phyloP scores from a whole-genome alignment of 768 basidiomycete genomes.

The Rhizopogon vesiculosus region DNA sequence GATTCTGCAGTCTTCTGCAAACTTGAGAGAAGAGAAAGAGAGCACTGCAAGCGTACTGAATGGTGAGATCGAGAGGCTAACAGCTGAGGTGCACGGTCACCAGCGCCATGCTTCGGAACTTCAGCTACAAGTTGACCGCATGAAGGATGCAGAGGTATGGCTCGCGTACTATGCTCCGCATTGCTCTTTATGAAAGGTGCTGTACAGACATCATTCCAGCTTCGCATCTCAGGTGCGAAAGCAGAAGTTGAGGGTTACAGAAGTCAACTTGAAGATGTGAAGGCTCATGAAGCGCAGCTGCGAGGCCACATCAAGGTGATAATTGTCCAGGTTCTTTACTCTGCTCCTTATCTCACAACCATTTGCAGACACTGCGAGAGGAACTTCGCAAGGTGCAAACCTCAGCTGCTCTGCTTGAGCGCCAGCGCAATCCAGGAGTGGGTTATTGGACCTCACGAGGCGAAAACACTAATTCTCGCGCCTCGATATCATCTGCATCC shows the following conservation, averaged over 20 bases:
- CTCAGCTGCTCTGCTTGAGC: constrained; percentile 84
- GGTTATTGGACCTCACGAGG: constrained; percentile 78
- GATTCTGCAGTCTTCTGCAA: constrained; percentile 51
- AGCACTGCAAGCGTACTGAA: constrained; percentile 45
- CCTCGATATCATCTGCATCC: constrained; percentile 39
- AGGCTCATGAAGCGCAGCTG: constrained; percentile 63
- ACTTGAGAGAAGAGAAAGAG: constrained; percentile 57
- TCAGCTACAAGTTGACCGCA: constrained; percentile 40
- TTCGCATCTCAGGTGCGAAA: constrained; percentile 44
- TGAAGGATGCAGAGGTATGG: constrained; percentile 61
- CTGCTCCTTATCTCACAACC: constrained; percentile 3
- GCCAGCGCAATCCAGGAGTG: constrained; percentile 88
- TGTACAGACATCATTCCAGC: constrained; percentile 37
- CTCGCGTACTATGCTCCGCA: not conserved
- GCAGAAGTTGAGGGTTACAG: constrained; percentile 51
- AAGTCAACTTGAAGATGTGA: constrained; percentile 69
- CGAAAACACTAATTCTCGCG: constrained; percentile 28
- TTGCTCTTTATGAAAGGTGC: constrained; percentile 14
- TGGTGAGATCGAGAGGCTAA: constrained; percentile 48
- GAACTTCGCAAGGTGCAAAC: constrained; percentile 95
- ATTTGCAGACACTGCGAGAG: constrained; percentile 77
- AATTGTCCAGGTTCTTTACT: not conserved
- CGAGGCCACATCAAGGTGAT: constrained; percentile 75
- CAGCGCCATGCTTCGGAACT: constrained; percentile 55
- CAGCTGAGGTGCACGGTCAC: constrained; percentile 42